Percentiles rank a stretch among this genome's conserved stretches.
Evolutionary conservation across 306 rosid genomes (phyloP).

Genomic region (Delonix regia): DNA sequence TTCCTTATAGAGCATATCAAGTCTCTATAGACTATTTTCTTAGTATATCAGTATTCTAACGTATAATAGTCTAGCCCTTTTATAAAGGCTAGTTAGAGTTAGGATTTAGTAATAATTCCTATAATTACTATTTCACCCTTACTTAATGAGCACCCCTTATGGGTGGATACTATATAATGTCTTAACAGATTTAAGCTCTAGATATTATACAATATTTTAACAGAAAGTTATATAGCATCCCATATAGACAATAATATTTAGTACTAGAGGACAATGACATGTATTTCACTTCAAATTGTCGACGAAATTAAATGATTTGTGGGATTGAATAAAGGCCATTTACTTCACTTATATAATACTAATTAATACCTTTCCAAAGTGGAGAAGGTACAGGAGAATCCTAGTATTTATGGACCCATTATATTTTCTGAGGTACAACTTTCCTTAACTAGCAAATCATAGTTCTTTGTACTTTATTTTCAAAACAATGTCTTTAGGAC

Average conservation of each 20-base stretch:
- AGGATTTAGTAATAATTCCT: too few relatives aligned
- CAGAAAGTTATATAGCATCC: not conserved
- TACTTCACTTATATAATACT: constrained; percentile 20
- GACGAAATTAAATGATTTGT: constrained; percentile 21
- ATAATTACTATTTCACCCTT: too few relatives aligned
- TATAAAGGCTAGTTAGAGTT: too few relatives aligned
- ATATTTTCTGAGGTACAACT: constrained; percentile 19
- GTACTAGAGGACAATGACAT: constrained; percentile 13
- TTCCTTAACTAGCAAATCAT: constrained; percentile 22
- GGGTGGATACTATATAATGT: too few relatives aligned
- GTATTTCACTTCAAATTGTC: constrained; percentile 37
- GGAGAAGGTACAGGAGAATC: constrained; percentile 36
- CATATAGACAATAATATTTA: constrained; percentile 11
- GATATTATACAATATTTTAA: too few relatives aligned
- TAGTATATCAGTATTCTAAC: too few relatives aligned
- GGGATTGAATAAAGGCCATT: constrained; percentile 42
- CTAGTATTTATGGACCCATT: constrained; percentile 39
- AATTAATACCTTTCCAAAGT: constrained; percentile 36
- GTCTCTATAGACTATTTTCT: too few relatives aligned
- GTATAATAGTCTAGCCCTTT: too few relatives aligned
- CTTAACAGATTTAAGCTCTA: too few relatives aligned
- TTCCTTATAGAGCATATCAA: too few relatives aligned
- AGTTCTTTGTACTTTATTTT: not conserved
- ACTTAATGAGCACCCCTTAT: too few relatives aligned
- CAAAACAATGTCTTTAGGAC: not conserved